A percentile compares a stretch with the other conserved stretches of the same genome.
Evolutionary conservation across 768 basidiomycete species (phyloP).

Genomic region (Trametes meyenii): DNA sequence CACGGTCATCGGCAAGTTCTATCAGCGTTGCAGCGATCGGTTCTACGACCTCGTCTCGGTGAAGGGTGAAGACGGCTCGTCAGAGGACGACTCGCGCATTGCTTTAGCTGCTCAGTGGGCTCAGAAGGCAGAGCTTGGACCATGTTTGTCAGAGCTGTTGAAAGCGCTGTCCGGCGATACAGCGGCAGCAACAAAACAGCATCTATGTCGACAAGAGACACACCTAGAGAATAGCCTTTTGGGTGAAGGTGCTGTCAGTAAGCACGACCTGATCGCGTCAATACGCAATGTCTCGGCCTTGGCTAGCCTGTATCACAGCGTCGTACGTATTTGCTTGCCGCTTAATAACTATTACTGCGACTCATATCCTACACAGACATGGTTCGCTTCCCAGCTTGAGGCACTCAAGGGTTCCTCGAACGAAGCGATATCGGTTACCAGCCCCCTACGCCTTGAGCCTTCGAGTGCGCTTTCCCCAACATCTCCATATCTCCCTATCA

Average conservation of each 20-base stretch:
- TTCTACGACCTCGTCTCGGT: constrained; percentile 74
- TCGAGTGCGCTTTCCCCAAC: constrained; percentile 46
- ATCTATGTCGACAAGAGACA: constrained; percentile 76
- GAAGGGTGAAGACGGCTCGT: constrained; percentile 30
- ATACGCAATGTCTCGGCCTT: constrained; percentile 73
- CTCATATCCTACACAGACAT: constrained; percentile 52
- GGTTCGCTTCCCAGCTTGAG: constrained; percentile 80
- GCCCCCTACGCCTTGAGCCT: constrained; percentile 53
- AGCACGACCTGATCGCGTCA: constrained; percentile 70
- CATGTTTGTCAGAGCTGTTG: constrained; percentile 70
- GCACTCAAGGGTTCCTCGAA: constrained; percentile 65
- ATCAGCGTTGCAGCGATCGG: constrained; percentile 88
- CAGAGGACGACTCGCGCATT: constrained; percentile 40
- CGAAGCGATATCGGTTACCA: constrained; percentile 54
- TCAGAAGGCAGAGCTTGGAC: constrained; percentile 76
- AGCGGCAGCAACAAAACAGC: constrained; percentile 46
- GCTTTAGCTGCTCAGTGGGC: constrained; percentile 81
- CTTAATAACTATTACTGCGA: neutral
- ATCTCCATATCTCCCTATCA: constrained; percentile 49
- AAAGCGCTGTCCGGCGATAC: constrained; percentile 41
- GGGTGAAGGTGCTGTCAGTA: constrained; percentile 52
- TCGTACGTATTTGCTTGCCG: constrained; percentile 48
- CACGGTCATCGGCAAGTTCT: constrained; percentile 93
- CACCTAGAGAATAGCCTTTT: constrained; percentile 74
- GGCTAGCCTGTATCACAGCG: constrained; percentile 80